Evolutionary conservation across 164 flowering plant species (phyloP).

Genomic region (Aristolochia californica): DNA sequence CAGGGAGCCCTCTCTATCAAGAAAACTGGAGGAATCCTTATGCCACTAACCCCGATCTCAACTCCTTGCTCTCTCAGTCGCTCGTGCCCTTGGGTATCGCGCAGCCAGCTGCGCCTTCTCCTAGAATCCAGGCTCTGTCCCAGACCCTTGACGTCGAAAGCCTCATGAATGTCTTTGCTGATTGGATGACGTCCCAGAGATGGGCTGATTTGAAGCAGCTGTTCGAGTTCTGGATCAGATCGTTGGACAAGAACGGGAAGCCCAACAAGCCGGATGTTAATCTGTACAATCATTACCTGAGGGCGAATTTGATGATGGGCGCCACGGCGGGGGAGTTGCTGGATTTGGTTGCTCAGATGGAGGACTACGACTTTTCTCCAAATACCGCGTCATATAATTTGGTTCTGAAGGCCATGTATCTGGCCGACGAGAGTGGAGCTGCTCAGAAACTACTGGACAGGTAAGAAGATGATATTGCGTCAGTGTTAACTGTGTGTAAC

Average conservation of each 20-base stretch:
- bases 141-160: conserved; percentile 31
- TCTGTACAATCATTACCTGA: conserved; percentile 63
- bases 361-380: conserved; percentile 42
- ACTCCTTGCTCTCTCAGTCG: conserved; percentile 17
- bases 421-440: conserved; percentile 42
- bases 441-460: conserved; percentile 66
- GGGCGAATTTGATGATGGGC: conserved; percentile 63
- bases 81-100: conserved; percentile 29
- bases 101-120: conserved; percentile 6
- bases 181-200: conserved; percentile 61
- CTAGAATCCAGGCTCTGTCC: conserved; percentile 27
- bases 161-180: conserved; percentile 58
- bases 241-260: conserved; percentile 60
- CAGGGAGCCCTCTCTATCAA: conserved; percentile 69
- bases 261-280: conserved; percentile 73
- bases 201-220: conserved; percentile 73
- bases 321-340: conserved; percentile 54
- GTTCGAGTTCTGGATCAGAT: conserved; percentile 68
- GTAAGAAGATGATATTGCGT: conserved; percentile 18
- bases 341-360: conserved; percentile 62
- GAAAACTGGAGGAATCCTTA: conserved; percentile 60
- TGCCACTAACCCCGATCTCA: conserved; percentile 6
- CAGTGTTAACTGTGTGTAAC: too few relatives aligned
- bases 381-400: conserved; percentile 81
- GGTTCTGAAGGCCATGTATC: conserved; percentile 68